Evolutionary conservation across 176 grass and related monocot species (phyloP).

Genomic region (Metroxylon sagu): DNA sequence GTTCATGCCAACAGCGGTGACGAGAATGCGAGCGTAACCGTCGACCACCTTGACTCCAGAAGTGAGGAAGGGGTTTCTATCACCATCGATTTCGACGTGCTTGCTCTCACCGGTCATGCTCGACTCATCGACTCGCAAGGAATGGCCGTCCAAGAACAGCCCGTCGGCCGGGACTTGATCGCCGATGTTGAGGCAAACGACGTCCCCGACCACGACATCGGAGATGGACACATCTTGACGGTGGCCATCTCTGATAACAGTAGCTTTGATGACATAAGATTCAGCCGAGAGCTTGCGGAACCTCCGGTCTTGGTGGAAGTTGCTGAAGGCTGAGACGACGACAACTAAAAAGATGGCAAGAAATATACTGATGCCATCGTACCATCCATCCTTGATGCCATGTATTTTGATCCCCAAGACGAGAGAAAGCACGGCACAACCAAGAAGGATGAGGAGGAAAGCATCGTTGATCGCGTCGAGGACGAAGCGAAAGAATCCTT

Average conservation of each 20-base stretch:
- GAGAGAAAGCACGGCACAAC: constrained; percentile 10
- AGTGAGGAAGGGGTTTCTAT: constrained; percentile 43
- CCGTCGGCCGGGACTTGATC: constrained; percentile 12
- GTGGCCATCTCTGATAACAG: background rate
- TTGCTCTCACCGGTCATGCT: constrained; percentile 87
- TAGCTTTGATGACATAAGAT: constrained; percentile 4
- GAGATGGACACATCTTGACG: background rate
- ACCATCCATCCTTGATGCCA: constrained; percentile 15
- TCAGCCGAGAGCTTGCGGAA: constrained; percentile 4
- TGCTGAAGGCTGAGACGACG: constrained; percentile 9
- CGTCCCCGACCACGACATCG: constrained; percentile 9
- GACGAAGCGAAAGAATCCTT: constrained; percentile 7
- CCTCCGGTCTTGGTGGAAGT: constrained; percentile 1
- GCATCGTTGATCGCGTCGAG: constrained; percentile 10
- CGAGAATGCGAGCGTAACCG: constrained; percentile 55
- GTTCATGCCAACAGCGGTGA: constrained; percentile 60
- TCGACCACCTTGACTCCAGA: constrained; percentile 70
- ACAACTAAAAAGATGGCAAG: constrained; percentile 7
- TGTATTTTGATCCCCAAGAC: constrained; percentile 17
- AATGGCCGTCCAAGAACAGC: constrained; percentile 8
- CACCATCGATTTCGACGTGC: constrained; percentile 30
- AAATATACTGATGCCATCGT: constrained; percentile 11
- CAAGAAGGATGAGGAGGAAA: constrained; percentile 9
- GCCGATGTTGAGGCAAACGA: constrained; percentile 8
- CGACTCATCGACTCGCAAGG: constrained; percentile 57